Evolutionary conservation across 1,284 basidiomycete species (phyloP).

Genomic region (Ganoderma multipileum): DNA sequence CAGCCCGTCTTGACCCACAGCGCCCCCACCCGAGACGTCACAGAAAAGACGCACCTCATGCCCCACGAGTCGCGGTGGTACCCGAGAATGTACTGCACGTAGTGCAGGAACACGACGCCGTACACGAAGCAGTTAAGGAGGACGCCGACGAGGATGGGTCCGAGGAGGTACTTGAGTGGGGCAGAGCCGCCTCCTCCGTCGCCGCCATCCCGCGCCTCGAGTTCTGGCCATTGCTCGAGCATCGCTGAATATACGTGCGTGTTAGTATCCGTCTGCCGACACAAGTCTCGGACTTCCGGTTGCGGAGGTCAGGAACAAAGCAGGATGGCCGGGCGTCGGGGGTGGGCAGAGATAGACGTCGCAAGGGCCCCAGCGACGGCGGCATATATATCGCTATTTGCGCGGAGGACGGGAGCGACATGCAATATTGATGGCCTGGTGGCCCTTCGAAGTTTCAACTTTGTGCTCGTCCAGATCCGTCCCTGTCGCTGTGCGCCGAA

Average conservation of each 20-base stretch:
- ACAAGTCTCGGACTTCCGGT: not conserved
- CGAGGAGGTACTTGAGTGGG: conserved; percentile 12
- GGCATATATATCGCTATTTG: too few relatives aligned
- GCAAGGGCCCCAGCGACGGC: not conserved
- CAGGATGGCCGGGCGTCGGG: not conserved
- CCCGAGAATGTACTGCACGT: conserved; percentile 17
- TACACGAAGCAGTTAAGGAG: conserved; percentile 23
- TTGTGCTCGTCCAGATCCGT: too few relatives aligned
- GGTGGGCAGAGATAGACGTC: not conserved
- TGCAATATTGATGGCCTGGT: too few relatives aligned
- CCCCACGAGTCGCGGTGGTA: conserved; percentile 4
- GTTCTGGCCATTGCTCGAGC: not conserved
- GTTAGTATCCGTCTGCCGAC: not conserved
- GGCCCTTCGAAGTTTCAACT: too few relatives aligned
- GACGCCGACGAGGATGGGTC: conserved; percentile 20
- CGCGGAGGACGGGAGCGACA: too few relatives aligned
- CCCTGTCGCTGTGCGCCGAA: too few relatives aligned
- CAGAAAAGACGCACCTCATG: conserved; percentile 13
- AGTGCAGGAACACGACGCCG: conserved; percentile 21
- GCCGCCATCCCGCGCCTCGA: not conserved
- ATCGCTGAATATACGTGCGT: not conserved
- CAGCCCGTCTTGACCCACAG: too few relatives aligned
- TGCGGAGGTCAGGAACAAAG: not conserved
- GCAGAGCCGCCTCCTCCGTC: not conserved
- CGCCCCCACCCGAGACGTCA: too few relatives aligned